Base-by-base conservation (phyloP, 2,329 filamentous ascomycete genomes). In the Anisogramma anomala region DNA sequence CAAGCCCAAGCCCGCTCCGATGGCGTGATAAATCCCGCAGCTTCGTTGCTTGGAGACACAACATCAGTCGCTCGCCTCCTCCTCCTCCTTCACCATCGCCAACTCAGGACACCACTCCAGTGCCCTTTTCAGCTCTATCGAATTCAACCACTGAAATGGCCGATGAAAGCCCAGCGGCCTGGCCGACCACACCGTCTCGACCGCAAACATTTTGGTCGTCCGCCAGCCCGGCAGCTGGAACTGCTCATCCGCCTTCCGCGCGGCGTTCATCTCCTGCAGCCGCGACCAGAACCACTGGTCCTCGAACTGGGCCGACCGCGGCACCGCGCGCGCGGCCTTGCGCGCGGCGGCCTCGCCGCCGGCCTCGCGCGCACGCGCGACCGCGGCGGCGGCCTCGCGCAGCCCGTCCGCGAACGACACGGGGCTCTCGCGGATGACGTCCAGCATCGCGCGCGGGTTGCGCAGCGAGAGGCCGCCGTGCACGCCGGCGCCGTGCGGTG, bases 391-490 rank as follows among this genome's bases (percentile, higher is more conserved):
- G 6, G 19, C 26, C 8, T 35, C 34, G 2, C 4, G 13, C 27
- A 30, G n/a, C 7, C 6, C 27, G 3, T 30, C 27, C 45, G 59
- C 58, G 25, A 54, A 54, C 33, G 45, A 19, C 23, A 46, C 54
- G 3, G 40, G 8, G n/a, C n/a, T n/a, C n/a, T n/a, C 39, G 38
- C 10, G 50, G 27, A 30, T 30, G 50, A 57, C 36, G 3, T 49
- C 44, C 20, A 58, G 47, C 19, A 55, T 42, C 23, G 52, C 37
- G 25, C 46, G 49, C 25, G 54, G 54, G 48, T 53, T 56, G 3
- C 58, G 52, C 19, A 60, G 32, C n/a, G 57, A 58, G 25, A 60
- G 43, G 1, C 55, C 57, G 28, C 56, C 58, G 46, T 60, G 58
- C 43, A 52, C 58, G 4, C 52, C 52, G 3, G 47, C 22, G 30